Base-by-base conservation (phyloP, 805 yeast genomes). In the Debaryomyces maramus region DNA sequence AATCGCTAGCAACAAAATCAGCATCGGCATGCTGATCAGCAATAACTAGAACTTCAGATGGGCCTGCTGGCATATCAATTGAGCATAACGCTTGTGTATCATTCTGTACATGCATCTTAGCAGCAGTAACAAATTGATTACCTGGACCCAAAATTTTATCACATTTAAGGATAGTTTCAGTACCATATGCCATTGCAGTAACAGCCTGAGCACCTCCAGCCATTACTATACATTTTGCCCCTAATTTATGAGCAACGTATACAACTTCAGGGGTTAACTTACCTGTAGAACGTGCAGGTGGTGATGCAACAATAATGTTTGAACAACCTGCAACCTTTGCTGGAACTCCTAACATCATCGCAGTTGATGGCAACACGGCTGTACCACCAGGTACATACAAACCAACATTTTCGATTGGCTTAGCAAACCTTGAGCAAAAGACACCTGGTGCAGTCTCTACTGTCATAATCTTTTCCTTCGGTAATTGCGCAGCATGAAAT, bases 191-290 rank as follows among this genome's bases (percentile, higher is more conserved):
- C 96, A 93, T 80, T 4, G 99, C 95, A 34, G 97, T 96, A 38
- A 93, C 88, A 5, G 99, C 99, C 72, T 93, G 99, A 3, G 99
- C 99, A 57, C 99, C 99, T 55, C 99, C 99, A 1, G 99, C 99
- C 53, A 93, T 73, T 7, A 93, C 88, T 56, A 93, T 89, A 52
- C 83, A 78, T 44, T 80, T 75, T 30, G 97, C 98, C 42, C 97
- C 97, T 48, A 93, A 83, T 65, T 89, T 89, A 65, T 88, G 88
- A 15, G 99, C 99, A 40, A 93, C 97, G 54, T 93, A 93, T 13
- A 89, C 97, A 39, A 93, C 97, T 63, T 93, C 99, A 3, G 99
- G 98, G 5, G 97, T 88, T 48, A 93, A 75, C 40, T 80, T 85
- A 32, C 99, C 99, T 48, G 93, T 95, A 39, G 81, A 75, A 49